Evolutionary conservation across 495 filamentous ascomycete genomes (phyloP), one percentile per base, ranked within the genome.

Genomic region (Penicillium herquei): DNA sequence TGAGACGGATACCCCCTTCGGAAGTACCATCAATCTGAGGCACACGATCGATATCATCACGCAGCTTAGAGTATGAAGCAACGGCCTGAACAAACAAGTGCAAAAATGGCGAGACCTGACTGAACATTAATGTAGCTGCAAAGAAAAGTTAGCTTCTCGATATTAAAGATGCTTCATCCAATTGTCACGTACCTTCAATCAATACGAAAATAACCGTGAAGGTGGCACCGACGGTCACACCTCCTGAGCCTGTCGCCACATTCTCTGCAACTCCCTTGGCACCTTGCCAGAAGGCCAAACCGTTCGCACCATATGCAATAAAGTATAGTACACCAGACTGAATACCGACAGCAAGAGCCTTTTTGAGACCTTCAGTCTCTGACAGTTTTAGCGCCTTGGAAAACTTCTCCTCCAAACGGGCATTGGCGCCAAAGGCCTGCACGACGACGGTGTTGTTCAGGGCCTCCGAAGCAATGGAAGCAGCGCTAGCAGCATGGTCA

Each of bases 311-410:
- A 56, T 83, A 87, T 7, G 81, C 82, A 52, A 87, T 79, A 54
- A 89, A 87, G 56, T 87, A 88, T 17, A 89, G 64, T 16, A 84
- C 57, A n/a, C 85, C 84, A n/a, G 83, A 76, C 52, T 87, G 83
- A 1, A 82, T 67, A 10, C 80, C 86, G n/a, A 79, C 71, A 0
- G 80, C 82, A 2, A 77, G 55, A 5, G 81, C 80, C 62, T 87
- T 89, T 54, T 82, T 84, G 13, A 84, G 56, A 0, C 83, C 68
- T 70, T 66, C 59, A 2, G 26, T 47, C 61, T 78, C 76, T 4
- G 80, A 75, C 4, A 60, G 48, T 26, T 65, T 70, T 8, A 87
- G 72, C 13, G 73, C 67, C 10, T 62, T 69, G 13, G 76, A 68
- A 53, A 84, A 85, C 55, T 79, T 84, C 30, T 72, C 63, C 58